phyloP scores from a whole-genome alignment of 1,284 basidiomycete species.

The Butyriboletus appendiculatus region DNA sequence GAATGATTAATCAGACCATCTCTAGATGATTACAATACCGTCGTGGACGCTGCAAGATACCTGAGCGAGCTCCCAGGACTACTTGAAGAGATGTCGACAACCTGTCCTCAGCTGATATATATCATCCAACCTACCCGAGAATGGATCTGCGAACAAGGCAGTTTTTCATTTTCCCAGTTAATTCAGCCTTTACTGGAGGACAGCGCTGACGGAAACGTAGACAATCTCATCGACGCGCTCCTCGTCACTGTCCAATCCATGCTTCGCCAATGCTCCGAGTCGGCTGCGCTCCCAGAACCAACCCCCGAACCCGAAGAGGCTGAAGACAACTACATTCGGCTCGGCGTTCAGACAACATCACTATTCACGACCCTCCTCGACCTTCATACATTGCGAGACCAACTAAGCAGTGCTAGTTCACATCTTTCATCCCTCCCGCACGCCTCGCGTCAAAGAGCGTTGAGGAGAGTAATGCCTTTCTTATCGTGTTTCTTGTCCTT shows the following conservation, averaged over 20 bases:
- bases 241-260: constrained; percentile 67
- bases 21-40: constrained; percentile 27
- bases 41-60: constrained; percentile 23
- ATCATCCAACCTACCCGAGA: constrained; percentile 28
- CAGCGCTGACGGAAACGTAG: constrained; percentile 3
- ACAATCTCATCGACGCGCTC: constrained; percentile 59
- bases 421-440: constrained; percentile 36
- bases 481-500: constrained; percentile 57
- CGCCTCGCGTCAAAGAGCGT: constrained; percentile 25
- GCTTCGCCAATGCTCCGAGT: constrained; percentile 41
- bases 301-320: constrained; percentile 9
- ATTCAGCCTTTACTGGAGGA: background rate
- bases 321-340: constrained; percentile 44
- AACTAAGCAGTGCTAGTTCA: constrained; percentile 32
- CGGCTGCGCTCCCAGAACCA: constrained; percentile 6
- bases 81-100: constrained; percentile 29
- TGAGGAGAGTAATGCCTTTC: constrained; percentile 63
- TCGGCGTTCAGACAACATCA: constrained; percentile 38
- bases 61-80: constrained; percentile 24
- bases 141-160: constrained; percentile 34
- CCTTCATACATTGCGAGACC: constrained; percentile 41
- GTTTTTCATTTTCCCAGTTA: constrained; percentile 25
- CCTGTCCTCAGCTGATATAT: constrained; percentile 33
- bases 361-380: constrained; percentile 47
- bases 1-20: background rate